A percentile compares a stretch with the other conserved stretches of the same genome.
phyloP scores from a whole-genome alignment of 306 rosid genomes.

The Clitoria ternatea region DNA sequence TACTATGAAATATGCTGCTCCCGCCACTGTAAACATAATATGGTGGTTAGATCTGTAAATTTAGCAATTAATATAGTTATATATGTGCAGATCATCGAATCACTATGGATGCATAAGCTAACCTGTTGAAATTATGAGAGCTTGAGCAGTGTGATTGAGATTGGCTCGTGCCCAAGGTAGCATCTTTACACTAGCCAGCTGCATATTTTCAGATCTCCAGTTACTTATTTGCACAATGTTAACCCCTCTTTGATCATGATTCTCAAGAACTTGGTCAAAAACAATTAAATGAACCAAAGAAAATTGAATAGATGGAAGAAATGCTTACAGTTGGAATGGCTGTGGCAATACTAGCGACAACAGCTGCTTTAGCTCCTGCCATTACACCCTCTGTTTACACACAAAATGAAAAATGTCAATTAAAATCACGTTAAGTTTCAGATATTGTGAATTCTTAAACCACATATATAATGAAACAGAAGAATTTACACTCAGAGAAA shows the following conservation, averaged over 20 bases:
- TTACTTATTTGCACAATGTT: not conserved
- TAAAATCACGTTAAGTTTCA: not conserved
- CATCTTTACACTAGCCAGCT: conserved; percentile 94
- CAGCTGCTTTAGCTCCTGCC: conserved; percentile 96
- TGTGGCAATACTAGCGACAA: conserved; percentile 75
- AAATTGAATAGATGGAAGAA: not conserved
- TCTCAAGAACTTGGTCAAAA: not conserved
- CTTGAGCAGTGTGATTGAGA: conserved; percentile 94
- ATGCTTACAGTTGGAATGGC: conserved; percentile 86
- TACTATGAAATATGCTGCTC: conserved; percentile 96
- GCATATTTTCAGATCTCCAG: conserved; percentile 19
- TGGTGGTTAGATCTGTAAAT: not conserved
- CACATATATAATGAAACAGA: not conserved
- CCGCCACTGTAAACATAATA: conserved; percentile 63
- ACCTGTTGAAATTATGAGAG: conserved; percentile 96
- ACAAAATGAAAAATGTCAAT: not conserved
- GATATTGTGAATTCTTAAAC: not conserved
- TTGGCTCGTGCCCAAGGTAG: conserved; percentile 96
- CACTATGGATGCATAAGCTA: not conserved
- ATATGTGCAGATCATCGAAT: not conserved
- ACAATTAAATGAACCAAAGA: not conserved
- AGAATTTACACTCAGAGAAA: not conserved
- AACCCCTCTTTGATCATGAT: not conserved
- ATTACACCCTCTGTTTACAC: conserved; percentile 75
- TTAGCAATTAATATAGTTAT: not conserved